phyloP scores from a whole-genome alignment of 2,329 filamentous ascomycete species.

The Colletotrichum sp. region DNA sequence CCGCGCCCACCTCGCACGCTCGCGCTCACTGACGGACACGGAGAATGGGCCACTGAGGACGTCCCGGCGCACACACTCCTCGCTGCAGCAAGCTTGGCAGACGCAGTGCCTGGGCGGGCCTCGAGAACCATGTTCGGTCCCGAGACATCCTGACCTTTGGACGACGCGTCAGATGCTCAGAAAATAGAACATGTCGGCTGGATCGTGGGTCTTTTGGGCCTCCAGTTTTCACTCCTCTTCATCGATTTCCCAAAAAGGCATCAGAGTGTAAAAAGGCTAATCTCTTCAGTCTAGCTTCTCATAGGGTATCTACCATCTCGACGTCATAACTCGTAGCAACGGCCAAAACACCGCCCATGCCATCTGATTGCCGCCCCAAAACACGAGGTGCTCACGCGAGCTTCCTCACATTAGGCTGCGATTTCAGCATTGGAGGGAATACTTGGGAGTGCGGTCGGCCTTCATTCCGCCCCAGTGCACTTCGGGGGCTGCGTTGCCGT shows the following conservation, averaged over 20 bases:
- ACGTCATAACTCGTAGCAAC: not conserved
- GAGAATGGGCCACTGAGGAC: not conserved
- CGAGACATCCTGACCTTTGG: not conserved
- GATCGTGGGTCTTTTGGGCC: not conserved
- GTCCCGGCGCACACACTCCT: not conserved
- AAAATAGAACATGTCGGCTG: not conserved
- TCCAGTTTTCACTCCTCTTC: not conserved
- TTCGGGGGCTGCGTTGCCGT: constrained; percentile 66
- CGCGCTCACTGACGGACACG: not conserved
- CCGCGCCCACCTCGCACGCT: not conserved
- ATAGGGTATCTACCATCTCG: not conserved
- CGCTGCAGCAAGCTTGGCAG: not conserved
- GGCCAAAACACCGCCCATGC: not conserved
- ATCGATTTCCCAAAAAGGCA: constrained; percentile 5
- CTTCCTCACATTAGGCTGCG: not conserved
- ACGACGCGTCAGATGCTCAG: not conserved
- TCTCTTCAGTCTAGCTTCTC: not conserved
- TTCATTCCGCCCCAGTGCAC: constrained; percentile 74
- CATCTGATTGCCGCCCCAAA: not conserved
- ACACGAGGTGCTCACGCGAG: not conserved
- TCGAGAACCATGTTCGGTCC: not conserved
- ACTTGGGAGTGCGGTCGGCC: constrained; percentile 63
- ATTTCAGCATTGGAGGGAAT: constrained; percentile 30
- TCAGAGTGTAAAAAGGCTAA: not conserved
- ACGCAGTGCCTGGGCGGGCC: not conserved